Evolutionary conservation across 805 yeast species (phyloP), one percentile per base, ranked within the genome.

Genomic region (Kluyveromyces siamensis): DNA sequence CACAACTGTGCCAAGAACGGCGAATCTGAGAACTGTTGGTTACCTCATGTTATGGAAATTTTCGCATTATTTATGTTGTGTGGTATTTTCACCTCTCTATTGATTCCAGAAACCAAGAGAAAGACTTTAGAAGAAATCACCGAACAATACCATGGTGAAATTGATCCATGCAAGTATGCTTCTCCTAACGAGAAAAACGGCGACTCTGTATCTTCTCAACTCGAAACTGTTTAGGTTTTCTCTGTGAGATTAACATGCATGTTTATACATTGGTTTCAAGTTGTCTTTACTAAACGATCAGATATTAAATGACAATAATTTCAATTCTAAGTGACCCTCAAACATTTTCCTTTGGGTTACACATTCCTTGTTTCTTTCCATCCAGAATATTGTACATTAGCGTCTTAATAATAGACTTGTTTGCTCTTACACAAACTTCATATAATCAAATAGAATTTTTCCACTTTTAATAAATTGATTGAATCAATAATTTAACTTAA

Each of bases 11-110:
- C 87, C 37, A 70, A 72, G 45, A 75, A 74, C 50, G 66, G 77
- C 51, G 65, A 65, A 37, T 46, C 59, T 36, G 59, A 59, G 38
- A 79, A 80, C 72, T 87, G 96, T 81, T 87, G 79, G 83, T 77
- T 87, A 68, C 87, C 88, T 41, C 96, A 88, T 59, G 95, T 88
- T 56, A 87, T 88, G 95, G 89, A 88, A 73, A 87, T 88, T 66
- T 88, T 85, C 67, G 96, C 96, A 18, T 74, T 88, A 48, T 88
- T 88, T 79, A 88, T 88, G 96, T 75, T 88, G 71, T 57, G 82
- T 45, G 96, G 96, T 74, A 58, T 80, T 58, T 69, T 75, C 60
- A 67, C 81, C 40, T 69, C 93, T 13, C 65, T 84, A 48, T 75
- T 86, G 60, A 72, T 87, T 56, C 96, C 96, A 60, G 96, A 88